Conservation (phyloP, 1,139 yeast genomes). For the Suhomyces taliae region DNA sequence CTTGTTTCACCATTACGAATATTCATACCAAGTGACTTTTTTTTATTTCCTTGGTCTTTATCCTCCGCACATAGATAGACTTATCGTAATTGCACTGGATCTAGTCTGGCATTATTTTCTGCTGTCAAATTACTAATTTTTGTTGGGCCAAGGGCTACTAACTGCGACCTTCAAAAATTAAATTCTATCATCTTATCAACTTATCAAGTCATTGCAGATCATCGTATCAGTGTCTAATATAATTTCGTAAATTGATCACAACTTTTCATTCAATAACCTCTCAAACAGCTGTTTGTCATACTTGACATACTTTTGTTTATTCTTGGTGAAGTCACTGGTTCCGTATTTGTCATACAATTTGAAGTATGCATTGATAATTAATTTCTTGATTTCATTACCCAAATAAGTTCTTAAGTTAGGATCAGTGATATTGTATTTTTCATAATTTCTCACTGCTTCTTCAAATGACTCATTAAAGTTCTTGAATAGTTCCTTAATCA, state of each 20-base stretch:
- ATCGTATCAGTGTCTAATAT: background rate
- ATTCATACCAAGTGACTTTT: too few relatives aligned
- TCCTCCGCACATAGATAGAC: too few relatives aligned
- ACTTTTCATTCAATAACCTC: conserved; percentile 36
- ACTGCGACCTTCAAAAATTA: background rate
- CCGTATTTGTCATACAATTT: conserved; percentile 78
- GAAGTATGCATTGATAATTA: conserved; percentile 79
- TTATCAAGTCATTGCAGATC: too few relatives aligned
- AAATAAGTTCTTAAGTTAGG: conserved; percentile 59
- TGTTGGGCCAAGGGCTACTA: too few relatives aligned
- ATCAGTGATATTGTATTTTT: conserved; percentile 66
- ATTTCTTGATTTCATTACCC: conserved; percentile 62
- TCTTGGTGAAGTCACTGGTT: conserved; percentile 70
- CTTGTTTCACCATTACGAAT: too few relatives aligned
- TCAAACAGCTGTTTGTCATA: conserved; percentile 68
- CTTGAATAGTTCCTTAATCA: conserved; percentile 80
- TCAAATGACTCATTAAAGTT: conserved; percentile 84
- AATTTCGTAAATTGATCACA: conserved; percentile 12
- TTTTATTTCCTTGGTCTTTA: too few relatives aligned
- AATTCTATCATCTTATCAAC: background rate
- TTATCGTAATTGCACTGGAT: too few relatives aligned
- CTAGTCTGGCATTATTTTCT: too few relatives aligned
- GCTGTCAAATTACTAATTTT: too few relatives aligned
- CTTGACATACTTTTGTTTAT: conserved; percentile 70
- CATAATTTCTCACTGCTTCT: conserved; percentile 63